phyloP scores from a whole-genome alignment of 768 basidiomycete species.

The Hericium rajendrae region DNA sequence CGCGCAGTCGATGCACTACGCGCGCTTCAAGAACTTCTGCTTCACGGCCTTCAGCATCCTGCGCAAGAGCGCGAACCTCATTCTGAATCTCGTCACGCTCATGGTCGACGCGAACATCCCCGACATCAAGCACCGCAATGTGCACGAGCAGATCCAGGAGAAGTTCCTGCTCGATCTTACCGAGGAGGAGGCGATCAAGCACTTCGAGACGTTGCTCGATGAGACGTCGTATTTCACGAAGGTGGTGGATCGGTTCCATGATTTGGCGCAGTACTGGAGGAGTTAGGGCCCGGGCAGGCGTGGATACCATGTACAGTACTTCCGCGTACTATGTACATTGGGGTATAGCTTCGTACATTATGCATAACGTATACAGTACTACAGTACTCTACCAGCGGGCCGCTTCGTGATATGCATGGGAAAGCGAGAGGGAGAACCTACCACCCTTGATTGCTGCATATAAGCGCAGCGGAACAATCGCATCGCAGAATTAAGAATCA shows the following conservation, averaged over 20 bases:
- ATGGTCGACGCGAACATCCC: constrained; percentile 99
- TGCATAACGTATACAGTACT: no score
- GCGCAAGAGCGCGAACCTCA: constrained; percentile 94
- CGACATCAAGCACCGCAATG: constrained; percentile 88
- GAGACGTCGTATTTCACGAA: constrained; percentile 92
- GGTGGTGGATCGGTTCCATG: constrained; percentile 89
- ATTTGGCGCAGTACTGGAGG: constrained; percentile 83
- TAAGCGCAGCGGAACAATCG: no score
- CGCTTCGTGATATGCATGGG: no score
- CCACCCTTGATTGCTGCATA: no score
- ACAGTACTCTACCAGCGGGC: no score
- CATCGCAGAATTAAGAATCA: no score
- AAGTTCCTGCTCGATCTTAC: constrained; percentile 92
- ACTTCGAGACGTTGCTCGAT: constrained; percentile 87
- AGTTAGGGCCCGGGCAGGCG: constrained; percentile 30
- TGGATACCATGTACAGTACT: no score
- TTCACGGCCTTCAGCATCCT: constrained; percentile 97
- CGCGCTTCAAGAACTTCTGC: constrained; percentile 91
- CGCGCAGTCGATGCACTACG: constrained; percentile 87
- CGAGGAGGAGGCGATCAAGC: constrained; percentile 96
- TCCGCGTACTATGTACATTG: no score
- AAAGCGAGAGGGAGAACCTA: no score
- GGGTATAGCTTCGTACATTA: no score
- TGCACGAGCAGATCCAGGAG: constrained; percentile 86
- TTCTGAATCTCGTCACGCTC: constrained; percentile 89